These are phyloP conservation scores for Saturnispora gosingensis DNA, from an alignment of 805 yeast genomes.

Conservation along the genomic window DNA sequence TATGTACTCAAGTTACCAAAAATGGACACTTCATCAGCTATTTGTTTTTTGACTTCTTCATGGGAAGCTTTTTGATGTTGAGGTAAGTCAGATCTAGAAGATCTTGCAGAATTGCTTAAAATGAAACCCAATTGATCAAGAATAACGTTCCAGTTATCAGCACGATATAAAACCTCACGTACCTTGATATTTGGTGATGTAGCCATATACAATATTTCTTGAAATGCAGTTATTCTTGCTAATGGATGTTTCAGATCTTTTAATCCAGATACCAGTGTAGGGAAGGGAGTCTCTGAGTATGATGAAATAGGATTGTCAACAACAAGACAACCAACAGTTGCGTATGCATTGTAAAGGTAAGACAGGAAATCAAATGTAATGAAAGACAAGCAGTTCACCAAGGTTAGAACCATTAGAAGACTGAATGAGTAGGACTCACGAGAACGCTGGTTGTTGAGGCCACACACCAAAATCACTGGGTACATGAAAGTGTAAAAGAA, in stretches of 20 bases:
- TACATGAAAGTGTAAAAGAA: slow-evolving; percentile 32
- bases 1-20: slow-evolving; percentile 23
- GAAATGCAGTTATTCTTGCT: slow-evolving; percentile 59
- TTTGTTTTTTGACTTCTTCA: neutral
- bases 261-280: slow-evolving; percentile 56
- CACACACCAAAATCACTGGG: slow-evolving; percentile 26
- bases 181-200: slow-evolving; percentile 38
- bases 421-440: slow-evolving; percentile 26
- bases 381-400: slow-evolving; percentile 15
- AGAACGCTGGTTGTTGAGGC: slow-evolving; percentile 35
- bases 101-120: slow-evolving; percentile 32
- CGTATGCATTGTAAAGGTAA: slow-evolving; percentile 52
- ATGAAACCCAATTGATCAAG: slow-evolving; percentile 51
- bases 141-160: slow-evolving; percentile 44
- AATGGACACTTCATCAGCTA: slow-evolving; percentile 10
- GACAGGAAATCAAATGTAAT: slow-evolving; percentile 40
- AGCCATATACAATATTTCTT: slow-evolving; percentile 61
- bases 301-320: slow-evolving; percentile 53
- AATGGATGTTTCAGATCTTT: slow-evolving; percentile 38
- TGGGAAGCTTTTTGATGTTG: neutral
- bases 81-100: slow-evolving; percentile 20
- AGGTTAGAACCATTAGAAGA: neutral
- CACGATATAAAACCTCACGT: slow-evolving; percentile 44
- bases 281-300: slow-evolving; percentile 51
- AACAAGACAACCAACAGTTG: slow-evolving; percentile 64